Percentiles rank a stretch among this genome's conserved stretches.
phyloP scores from a whole-genome alignment of 1,139 yeast species.

The Taphrina wiesneri region DNA sequence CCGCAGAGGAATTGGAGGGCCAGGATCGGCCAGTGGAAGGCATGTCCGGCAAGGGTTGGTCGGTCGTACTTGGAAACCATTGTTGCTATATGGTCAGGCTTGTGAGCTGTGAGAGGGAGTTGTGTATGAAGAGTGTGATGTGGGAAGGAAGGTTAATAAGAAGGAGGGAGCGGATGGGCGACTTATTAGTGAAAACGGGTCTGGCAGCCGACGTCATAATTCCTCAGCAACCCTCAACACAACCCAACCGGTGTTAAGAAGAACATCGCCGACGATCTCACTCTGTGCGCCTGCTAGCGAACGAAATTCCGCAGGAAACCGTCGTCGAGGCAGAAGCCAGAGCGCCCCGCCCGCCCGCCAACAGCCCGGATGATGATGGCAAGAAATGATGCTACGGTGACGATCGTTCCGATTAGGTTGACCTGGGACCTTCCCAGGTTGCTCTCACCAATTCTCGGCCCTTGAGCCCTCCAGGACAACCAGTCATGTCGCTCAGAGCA shows the following conservation, averaged over 20 bases:
- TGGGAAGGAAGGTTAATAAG: background rate
- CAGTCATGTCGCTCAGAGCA: background rate
- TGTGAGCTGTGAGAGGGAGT: background rate
- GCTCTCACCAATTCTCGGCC: background rate
- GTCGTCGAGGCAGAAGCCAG: slow-evolving; percentile 2
- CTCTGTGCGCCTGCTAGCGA: background rate
- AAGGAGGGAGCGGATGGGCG: slow-evolving; percentile 10
- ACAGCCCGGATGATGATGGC: background rate
- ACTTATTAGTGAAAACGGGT: slow-evolving; percentile 17
- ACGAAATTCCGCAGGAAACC: slow-evolving; percentile 1
- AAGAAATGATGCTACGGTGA: slow-evolving; percentile 5
- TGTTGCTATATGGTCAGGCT: slow-evolving; percentile 3
- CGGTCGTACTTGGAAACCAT: slow-evolving; percentile 35
- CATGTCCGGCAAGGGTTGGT: slow-evolving; percentile 33
- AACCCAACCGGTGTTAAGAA: too few relatives aligned
- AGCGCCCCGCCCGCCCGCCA: background rate
- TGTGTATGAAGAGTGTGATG: background rate
- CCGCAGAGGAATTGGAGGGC: slow-evolving; percentile 70
- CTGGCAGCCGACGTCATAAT: slow-evolving; percentile 20
- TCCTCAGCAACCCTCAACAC: background rate
- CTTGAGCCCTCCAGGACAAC: background rate
- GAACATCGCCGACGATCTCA: slow-evolving; percentile 5
- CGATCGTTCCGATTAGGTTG: background rate
- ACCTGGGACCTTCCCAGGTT: background rate
- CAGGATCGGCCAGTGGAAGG: slow-evolving; percentile 55